Conservation (phyloP, 257 asterid species). For the Perilla frutescens region DNA sequence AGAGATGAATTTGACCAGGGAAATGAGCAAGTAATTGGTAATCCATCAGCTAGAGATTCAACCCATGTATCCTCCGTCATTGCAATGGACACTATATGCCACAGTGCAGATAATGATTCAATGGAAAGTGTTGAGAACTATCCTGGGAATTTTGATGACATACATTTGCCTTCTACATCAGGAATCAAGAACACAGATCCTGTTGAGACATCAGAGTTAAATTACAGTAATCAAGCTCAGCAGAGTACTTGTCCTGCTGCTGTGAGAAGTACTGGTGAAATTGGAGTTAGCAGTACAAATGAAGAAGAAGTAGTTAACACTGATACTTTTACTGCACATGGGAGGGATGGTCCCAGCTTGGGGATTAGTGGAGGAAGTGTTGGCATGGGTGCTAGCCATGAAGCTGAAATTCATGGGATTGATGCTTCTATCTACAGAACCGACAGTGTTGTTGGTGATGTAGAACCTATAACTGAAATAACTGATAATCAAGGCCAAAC, state of each 20-base stretch:
- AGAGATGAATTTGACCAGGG: conserved; percentile 69
- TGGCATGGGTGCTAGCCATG: conserved; percentile 99
- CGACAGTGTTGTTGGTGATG: conserved; percentile 86
- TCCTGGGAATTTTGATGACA: conserved; percentile 83
- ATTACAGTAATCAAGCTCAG: conserved; percentile 94
- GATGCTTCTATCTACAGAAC: conserved; percentile 77
- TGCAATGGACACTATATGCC: conserved; percentile 94
- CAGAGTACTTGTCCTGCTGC: conserved; percentile 89
- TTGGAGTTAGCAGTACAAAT: conserved; percentile 95
- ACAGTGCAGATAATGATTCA: conserved; percentile 74
- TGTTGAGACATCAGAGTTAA: conserved; percentile 84
- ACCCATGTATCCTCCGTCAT: conserved; percentile 86
- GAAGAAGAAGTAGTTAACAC: conserved; percentile 94
- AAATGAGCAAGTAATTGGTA: conserved; percentile 58
- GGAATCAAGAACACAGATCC: conserved; percentile 63
- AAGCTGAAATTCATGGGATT: conserved; percentile 97
- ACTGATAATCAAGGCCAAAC: conserved; percentile 93
- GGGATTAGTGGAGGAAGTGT: conserved; percentile 98
- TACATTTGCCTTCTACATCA: conserved; percentile 77
- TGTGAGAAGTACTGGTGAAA: conserved; percentile 78
- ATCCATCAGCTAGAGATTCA: conserved; percentile 74
- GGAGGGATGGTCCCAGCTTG: conserved; percentile 83
- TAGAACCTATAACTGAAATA: conserved; percentile 84
- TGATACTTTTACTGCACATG: conserved; percentile 84
- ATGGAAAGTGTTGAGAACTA: conserved; percentile 97